Percentiles rank a stretch among this genome's conserved stretches.
Conservation (phyloP, 192 early-diverging fungal genomes). For the Rhizoclosmatium globosum region DNA sequence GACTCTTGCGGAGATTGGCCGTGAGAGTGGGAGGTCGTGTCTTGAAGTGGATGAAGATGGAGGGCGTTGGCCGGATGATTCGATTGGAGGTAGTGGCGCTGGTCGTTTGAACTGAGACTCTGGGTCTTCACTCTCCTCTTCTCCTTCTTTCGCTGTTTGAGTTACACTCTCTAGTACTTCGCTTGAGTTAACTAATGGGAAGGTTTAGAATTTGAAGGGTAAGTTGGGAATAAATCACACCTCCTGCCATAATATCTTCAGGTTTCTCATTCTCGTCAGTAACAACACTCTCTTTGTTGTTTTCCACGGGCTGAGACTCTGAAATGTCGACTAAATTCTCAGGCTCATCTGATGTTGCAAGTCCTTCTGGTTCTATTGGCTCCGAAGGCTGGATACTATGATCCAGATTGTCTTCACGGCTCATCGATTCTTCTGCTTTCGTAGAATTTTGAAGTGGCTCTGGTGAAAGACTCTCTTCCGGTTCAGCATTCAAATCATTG, state of each 20-base stretch:
- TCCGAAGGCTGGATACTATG: not conserved
- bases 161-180: not conserved
- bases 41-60: constrained; percentile 2
- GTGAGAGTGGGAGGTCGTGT: not conserved
- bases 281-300: not conserved
- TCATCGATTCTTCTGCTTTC: not conserved
- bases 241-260: not conserved
- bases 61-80: not conserved
- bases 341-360: not conserved
- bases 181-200: not conserved
- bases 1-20: constrained; percentile 15
- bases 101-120: not conserved
- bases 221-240: not conserved
- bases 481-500: not conserved
- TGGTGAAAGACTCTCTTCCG: not conserved
- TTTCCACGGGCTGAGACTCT: not conserved
- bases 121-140: not conserved
- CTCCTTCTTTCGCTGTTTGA: not conserved
- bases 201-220: not conserved
- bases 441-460: not conserved
- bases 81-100: constrained; percentile 24
- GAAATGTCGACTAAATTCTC: not conserved
- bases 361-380: not conserved
- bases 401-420: not conserved
- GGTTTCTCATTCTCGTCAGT: not conserved